Conservation (phyloP, 192 early-diverging fungal species). For the Gamsiella multidivaricata region DNA sequence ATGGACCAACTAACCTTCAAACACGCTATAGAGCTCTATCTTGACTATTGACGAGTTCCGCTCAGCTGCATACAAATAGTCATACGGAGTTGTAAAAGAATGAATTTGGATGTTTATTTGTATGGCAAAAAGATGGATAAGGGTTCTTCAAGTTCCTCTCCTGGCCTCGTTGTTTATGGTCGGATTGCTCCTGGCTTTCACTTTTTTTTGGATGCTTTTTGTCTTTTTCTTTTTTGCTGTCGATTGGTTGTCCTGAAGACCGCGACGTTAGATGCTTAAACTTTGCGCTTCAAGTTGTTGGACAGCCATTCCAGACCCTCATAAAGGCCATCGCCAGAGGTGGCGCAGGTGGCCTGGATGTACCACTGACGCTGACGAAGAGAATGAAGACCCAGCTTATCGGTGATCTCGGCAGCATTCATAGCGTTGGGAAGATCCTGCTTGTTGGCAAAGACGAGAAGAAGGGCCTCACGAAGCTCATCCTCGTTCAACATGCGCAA, state of each 20-base stretch:
- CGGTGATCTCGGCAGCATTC: slow-evolving; percentile 91
- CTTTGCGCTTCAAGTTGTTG: slow-evolving; percentile 67
- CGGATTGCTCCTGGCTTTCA: slow-evolving; percentile 1
- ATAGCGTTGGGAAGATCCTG: slow-evolving; percentile 98
- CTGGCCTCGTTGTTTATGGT: neutral
- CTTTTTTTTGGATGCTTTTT: slow-evolving; percentile 5
- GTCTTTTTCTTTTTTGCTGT: slow-evolving; percentile 32
- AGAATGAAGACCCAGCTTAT: slow-evolving; percentile 89
- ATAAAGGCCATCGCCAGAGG: slow-evolving; percentile 94
- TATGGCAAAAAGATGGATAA: neutral
- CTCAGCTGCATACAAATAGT: neutral
- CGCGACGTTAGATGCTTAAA: slow-evolving; percentile 25
- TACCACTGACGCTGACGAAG: slow-evolving; percentile 89
- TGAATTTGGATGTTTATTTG: neutral
- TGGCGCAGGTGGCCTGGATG: slow-evolving; percentile 94
- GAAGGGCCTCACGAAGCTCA: slow-evolving; percentile 89
- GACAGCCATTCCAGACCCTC: slow-evolving; percentile 97
- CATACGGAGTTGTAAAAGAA: neutral
- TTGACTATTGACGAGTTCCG: no score
- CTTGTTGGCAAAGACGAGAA: slow-evolving; percentile 99
- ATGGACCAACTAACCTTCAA: neutral
- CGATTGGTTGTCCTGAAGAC: neutral
- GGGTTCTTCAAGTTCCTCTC: no score
- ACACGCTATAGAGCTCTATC: no score
- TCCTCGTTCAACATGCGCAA: slow-evolving; percentile 94